Percentiles rank a stretch among this genome's conserved stretches.
phyloP scores from a whole-genome alignment of 2,329 filamentous ascomycete species.

The Stemphylium vesicarium region DNA sequence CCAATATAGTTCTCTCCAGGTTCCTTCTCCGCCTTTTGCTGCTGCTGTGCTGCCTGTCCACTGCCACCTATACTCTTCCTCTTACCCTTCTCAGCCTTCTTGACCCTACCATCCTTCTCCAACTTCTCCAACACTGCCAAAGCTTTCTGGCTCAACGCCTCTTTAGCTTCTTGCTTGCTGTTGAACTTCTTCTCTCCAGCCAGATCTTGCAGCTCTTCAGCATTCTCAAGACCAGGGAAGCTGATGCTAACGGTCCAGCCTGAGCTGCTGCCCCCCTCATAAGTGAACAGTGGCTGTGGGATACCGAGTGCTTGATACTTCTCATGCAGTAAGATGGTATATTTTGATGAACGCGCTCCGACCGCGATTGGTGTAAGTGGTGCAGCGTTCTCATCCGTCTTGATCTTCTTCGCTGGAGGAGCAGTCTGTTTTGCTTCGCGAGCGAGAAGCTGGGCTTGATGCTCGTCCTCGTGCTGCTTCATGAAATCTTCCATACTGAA shows the following conservation, averaged over 20 bases:
- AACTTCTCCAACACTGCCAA: conserved; percentile 34
- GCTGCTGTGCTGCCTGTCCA: neutral
- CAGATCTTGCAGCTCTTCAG: conserved; percentile 22
- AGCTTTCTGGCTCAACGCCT: conserved; percentile 46
- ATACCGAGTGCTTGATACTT: conserved; percentile 34
- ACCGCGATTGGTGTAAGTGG: conserved; percentile 26
- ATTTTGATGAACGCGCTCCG: conserved; percentile 26
- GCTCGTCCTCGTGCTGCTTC: conserved; percentile 7
- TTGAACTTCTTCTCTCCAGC: conserved; percentile 34
- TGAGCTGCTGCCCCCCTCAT: conserved; percentile 8
- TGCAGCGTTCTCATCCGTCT: neutral
- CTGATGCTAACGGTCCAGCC: conserved; percentile 33
- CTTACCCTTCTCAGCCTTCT: conserved; percentile 26
- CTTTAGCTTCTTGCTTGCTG: conserved; percentile 54
- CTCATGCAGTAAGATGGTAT: conserved; percentile 32
- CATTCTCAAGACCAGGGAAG: conserved; percentile 27
- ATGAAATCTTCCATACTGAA: conserved; percentile 33
- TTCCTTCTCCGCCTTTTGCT: conserved; percentile 1
- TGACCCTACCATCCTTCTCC: conserved; percentile 29
- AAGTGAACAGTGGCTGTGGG: conserved; percentile 30
- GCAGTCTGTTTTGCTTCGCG: conserved; percentile 8
- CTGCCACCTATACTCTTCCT: conserved; percentile 18
- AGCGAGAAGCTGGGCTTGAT: conserved; percentile 12
- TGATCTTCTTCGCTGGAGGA: conserved; percentile 14
- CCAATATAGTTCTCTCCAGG: conserved; percentile 44